Evolutionary conservation across 495 filamentous ascomycete species (phyloP).

Genomic region (Neurospora sp.): DNA sequence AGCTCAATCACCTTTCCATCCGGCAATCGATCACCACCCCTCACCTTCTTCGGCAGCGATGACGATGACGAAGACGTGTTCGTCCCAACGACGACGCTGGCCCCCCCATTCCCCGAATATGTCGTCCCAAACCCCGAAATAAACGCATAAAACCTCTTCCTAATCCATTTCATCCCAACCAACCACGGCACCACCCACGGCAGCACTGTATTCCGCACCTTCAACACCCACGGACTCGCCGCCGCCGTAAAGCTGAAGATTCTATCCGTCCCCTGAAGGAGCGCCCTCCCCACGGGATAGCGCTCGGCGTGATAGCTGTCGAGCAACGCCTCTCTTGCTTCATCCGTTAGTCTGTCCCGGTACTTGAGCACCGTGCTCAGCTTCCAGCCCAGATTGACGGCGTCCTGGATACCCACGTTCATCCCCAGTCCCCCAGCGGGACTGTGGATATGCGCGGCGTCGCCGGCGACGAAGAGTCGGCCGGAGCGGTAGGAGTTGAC

Average conservation of each 20-base stretch:
- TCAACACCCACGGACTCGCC: conserved; percentile 19
- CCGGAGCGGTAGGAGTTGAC: conserved; percentile 25
- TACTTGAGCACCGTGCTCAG: conserved; percentile 25
- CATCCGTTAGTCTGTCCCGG: background rate
- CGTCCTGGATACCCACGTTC: conserved; percentile 52
- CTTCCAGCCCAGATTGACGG: conserved; percentile 52
- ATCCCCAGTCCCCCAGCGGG: conserved; percentile 50
- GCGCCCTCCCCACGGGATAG: conserved; percentile 21
- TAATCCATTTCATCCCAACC: conserved; percentile 6
- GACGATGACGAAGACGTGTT: background rate
- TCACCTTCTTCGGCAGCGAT: conserved; percentile 9
- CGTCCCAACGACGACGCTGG: background rate
- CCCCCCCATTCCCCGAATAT: conserved; percentile 9
- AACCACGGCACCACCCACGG: conserved; percentile 26
- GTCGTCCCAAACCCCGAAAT: conserved; percentile 30
- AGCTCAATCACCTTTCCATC: conserved; percentile 16
- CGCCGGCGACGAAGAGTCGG: conserved; percentile 45
- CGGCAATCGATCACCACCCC: conserved; percentile 25
- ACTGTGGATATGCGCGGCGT: conserved; percentile 50
- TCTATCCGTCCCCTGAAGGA: conserved; percentile 26
- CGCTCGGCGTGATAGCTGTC: conserved; percentile 32
- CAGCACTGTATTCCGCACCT: conserved; percentile 24
- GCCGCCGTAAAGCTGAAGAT: conserved; percentile 28
- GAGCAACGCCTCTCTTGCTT: conserved; percentile 16
- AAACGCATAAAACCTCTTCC: conserved; percentile 20